A percentile compares a stretch with the other conserved stretches of the same genome.
Conservation (phyloP, 108 stramenopile genomes). For the Parmales sp. region DNA sequence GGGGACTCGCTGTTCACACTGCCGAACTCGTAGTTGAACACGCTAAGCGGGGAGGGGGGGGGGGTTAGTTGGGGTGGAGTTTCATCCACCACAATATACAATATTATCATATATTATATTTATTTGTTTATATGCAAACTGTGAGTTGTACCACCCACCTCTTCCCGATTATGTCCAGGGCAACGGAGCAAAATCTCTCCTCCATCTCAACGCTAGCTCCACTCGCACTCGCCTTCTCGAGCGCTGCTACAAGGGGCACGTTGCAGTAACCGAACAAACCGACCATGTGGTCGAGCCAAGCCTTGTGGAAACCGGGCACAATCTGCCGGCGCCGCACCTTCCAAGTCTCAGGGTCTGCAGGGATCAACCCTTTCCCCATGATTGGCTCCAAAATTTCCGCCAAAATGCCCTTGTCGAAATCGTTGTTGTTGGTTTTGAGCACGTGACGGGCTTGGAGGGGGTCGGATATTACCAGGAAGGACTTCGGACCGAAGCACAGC, state of each 20-base stretch:
- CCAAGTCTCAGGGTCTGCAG: slow-evolving; percentile 91
- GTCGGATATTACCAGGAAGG: slow-evolving; percentile 85
- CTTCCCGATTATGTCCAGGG: slow-evolving; percentile 83
- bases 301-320: slow-evolving; percentile 92
- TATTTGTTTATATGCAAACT: too few relatives aligned
- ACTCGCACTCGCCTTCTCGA: slow-evolving; percentile 39
- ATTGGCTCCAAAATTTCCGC: slow-evolving; percentile 37
- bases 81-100: too few relatives aligned
- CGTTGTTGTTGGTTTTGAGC: slow-evolving; percentile 64
- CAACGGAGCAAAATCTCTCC: slow-evolving; percentile 77
- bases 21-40: slow-evolving; percentile 94
- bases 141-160: too few relatives aligned
- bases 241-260: slow-evolving; percentile 50
- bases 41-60: too few relatives aligned
- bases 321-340: slow-evolving; percentile 73
- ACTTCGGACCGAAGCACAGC: slow-evolving; percentile 92
- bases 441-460: slow-evolving; percentile 78
- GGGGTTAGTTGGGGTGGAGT: too few relatives aligned
- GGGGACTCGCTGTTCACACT: slow-evolving; percentile 70
- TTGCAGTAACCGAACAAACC: slow-evolving; percentile 84
- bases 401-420: slow-evolving; percentile 63
- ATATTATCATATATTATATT: too few relatives aligned
- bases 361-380: slow-evolving; percentile 83
- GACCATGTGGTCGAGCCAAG: slow-evolving; percentile 87
- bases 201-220: slow-evolving; percentile 77